Base-by-base conservation (phyloP, 2,329 filamentous ascomycete species). In the Aspergillus neoniger region DNA sequence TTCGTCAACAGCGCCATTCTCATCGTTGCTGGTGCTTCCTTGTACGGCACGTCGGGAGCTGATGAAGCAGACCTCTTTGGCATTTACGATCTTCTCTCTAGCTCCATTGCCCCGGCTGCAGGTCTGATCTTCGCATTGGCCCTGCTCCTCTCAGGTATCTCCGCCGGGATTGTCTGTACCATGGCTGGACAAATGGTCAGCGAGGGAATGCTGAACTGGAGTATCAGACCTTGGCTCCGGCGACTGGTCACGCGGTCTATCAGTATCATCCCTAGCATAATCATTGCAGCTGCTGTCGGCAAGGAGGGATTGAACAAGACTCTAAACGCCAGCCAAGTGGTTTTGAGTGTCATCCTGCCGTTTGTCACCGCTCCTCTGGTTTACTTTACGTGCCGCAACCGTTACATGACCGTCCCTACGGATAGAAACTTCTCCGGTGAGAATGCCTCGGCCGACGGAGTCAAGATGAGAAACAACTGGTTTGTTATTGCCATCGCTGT, bases 171-270 rank as follows among this genome's bases (percentile, higher is more conserved):
- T 38, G 89, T 96, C 2, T 96, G 92, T 78, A 96, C 92, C 1
- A 95, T 96, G 67, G 86, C 92, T 0, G 92, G 92, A 0, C 92
- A 96, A 74, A 95, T 96, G 88, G 89, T 96, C 21, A 88, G 87
- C 63, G 92, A 96, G 74, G 92, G 92, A 6, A 91, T 92, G 62
- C 75, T 96, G 48, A 86, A 86, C 50, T 92, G 91, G 90, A 86
- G 78, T 5, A 76, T 93, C 32, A 82, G 82, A 62, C 92, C 92
- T 0, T 96, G 92, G 92, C 70, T 93, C 9, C 88, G 92, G 2
- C 84, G 92, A 10, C 82, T 96, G 4, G 76, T 94, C 53, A 96
- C 92, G 0, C 85, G 92, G 25, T 86, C 84, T 53, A 91, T 96
- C 72, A 91, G 89, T 70, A 92, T 96, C 73, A 88, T 88, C 1